These are phyloP conservation scores for Parsonsia alboflavescens DNA, from an alignment of 257 asterid species.

Conservation along the genomic window DNA sequence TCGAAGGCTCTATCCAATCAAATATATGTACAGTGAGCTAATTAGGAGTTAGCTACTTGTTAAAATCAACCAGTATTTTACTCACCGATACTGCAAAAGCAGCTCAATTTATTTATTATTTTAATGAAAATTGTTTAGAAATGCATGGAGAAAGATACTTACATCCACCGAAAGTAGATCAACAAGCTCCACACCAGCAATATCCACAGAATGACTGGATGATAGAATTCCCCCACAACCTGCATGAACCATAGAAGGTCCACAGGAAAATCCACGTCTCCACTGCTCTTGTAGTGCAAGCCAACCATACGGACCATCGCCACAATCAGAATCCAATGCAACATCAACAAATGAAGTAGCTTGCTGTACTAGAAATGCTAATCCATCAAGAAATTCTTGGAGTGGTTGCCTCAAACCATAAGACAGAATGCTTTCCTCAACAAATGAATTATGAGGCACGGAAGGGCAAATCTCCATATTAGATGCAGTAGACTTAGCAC, in stretches of 20 bases:
- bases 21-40: background rate
- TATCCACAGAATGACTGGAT: constrained; percentile 87
- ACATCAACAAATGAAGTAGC: constrained; percentile 97
- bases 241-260: constrained; percentile 98
- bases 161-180: constrained; percentile 94
- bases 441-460: constrained; percentile 66
- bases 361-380: constrained; percentile 90
- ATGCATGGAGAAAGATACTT: constrained; percentile 27
- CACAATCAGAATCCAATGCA: constrained; percentile 89
- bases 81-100: background rate
- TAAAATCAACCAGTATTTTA: background rate
- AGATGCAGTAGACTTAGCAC: constrained; percentile 48
- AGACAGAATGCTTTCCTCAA: constrained; percentile 86
- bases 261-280: constrained; percentile 97
- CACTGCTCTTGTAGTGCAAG: constrained; percentile 96
- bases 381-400: constrained; percentile 96
- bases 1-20: background rate
- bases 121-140: background rate
- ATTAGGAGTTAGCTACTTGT: background rate
- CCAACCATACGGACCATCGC: constrained; percentile 97
- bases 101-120: background rate
- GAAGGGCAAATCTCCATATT: constrained; percentile 65
- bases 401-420: constrained; percentile 93
- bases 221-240: constrained; percentile 99
- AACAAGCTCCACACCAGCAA: constrained; percentile 94